Conservation (phyloP, 2,329 filamentous ascomycete species). For the Ascochyta pisi region DNA sequence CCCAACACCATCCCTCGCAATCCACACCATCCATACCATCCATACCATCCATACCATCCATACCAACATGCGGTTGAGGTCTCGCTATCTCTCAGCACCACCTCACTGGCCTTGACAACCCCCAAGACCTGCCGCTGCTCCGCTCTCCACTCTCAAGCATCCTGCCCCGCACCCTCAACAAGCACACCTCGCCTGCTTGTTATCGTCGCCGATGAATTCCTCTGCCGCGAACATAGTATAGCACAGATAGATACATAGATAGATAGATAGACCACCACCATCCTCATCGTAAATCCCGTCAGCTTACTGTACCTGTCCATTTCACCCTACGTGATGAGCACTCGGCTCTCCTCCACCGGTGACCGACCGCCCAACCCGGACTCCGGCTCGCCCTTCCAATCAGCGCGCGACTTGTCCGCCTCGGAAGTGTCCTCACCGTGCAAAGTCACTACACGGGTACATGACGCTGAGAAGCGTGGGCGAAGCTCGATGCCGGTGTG, state of each 20-base stretch:
- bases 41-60: too few relatives aligned
- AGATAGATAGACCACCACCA: too few relatives aligned
- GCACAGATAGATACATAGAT: too few relatives aligned
- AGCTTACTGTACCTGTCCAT: not conserved
- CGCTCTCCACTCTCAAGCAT: constrained; percentile 13
- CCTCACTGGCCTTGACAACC: constrained; percentile 9
- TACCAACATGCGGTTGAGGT: constrained; percentile 22
- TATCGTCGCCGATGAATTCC: constrained; percentile 1
- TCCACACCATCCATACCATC: not conserved
- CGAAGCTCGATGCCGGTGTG: not conserved
- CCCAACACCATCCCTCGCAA: constrained; percentile 3
- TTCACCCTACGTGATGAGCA: not conserved
- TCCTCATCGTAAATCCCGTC: not conserved
- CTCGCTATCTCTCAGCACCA: constrained; percentile 32
- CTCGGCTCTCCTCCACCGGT: constrained; percentile 15
- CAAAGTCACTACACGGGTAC: constrained; percentile 1
- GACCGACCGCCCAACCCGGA: constrained; percentile 1
- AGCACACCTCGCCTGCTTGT: constrained; percentile 13
- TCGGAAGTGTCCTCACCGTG: constrained; percentile 1
- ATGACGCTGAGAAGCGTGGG: constrained; percentile 8
- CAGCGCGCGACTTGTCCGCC: constrained; percentile 12
- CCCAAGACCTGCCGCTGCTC: not conserved
- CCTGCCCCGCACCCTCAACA: constrained; percentile 20
- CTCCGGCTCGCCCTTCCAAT: constrained; percentile 12
- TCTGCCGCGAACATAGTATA: too few relatives aligned